Evolutionary conservation across 1,139 yeast species (phyloP), one percentile per base, ranked within the genome.

Genomic region (Scheffersomyces lignicola): DNA sequence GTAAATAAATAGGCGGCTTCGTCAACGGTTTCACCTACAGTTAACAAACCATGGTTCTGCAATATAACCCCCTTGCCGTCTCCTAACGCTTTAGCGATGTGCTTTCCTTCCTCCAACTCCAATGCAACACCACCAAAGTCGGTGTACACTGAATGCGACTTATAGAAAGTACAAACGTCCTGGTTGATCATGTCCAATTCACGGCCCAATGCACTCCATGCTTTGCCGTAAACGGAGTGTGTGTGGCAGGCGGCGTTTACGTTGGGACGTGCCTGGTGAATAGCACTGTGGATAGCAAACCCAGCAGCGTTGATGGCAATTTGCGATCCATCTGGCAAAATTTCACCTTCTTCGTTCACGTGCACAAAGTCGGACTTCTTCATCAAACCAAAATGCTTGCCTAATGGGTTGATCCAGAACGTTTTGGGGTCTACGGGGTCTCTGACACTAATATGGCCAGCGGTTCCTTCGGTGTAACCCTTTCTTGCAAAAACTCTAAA

Each of bases 121-220:
- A 86, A 57, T 0, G 89, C 95, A 34, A 85, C 85, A 16, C 95
- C 95, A 14, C 94, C 94, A 56, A 83, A 85, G 54, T 78, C 78
- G 21, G 58, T 47, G 56, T 81, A 83, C 2, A 85, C 89, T 2
- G 79, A 58, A 45, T 84, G 92, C 32, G 70, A 64, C 29, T 80
- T 76, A 69, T 81, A 81, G 47, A 85, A 78, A 4, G 72, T 64
- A 55, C 90, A 83, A 3, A 70, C 83, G 51, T 85, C 95, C 60
- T 85, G 95, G 62, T 82, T 83, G 45, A 85, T 58, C 94, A 85
- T 85, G 40, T 83, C 89, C 46, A 85, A 65, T 12, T 80, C 80
- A 47, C 70, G 73, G 16, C 89, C 92, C 51, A 84, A 80, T 0
- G 84, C 69, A 8, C 87, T 76, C 60, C 78, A 85, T 0, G 95